Percentiles rank a stretch among this genome's conserved stretches.
phyloP scores from a whole-genome alignment of 2,329 filamentous ascomycete species.

The Hymenoscyphus repandus region DNA sequence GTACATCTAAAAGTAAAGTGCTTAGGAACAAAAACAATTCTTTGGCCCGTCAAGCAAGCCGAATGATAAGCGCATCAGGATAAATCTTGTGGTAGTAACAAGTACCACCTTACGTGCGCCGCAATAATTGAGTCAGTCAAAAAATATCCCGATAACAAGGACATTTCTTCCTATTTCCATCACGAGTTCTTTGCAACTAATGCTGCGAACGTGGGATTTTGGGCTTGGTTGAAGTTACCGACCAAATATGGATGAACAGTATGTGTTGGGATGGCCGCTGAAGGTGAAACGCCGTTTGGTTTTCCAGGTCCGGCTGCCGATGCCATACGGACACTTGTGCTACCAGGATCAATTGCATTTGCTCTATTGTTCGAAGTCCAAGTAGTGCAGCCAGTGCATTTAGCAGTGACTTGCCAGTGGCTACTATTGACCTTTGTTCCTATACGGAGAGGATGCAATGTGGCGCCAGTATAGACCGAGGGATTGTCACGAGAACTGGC shows the following conservation, averaged over 20 bases:
- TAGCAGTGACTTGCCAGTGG: conserved; percentile 14
- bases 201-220: conserved; percentile 9
- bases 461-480: conserved; percentile 7
- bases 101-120: no score
- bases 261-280: conserved; percentile 8
- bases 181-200: conserved; percentile 8
- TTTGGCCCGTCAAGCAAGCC: no score
- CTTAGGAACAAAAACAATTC: no score
- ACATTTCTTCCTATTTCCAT: neutral
- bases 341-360: conserved; percentile 3
- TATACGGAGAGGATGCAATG: conserved; percentile 9
- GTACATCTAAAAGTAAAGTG: no score
- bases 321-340: conserved; percentile 7
- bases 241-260: conserved; percentile 9
- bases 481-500: conserved; percentile 4
- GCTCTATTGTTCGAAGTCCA: neutral
- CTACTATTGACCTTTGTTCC: conserved; percentile 14
- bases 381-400: conserved; percentile 16
- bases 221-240: conserved; percentile 8
- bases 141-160: neutral
- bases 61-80: no score
- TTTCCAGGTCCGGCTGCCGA: conserved; percentile 7
- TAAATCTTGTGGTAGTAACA: no score
- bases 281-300: conserved; percentile 4
- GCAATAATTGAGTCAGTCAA: no score